Percentiles rank a stretch among this genome's conserved stretches.
phyloP scores from a whole-genome alignment of 1,139 yeast species.

The Hyphopichia pseudoburtonii region DNA sequence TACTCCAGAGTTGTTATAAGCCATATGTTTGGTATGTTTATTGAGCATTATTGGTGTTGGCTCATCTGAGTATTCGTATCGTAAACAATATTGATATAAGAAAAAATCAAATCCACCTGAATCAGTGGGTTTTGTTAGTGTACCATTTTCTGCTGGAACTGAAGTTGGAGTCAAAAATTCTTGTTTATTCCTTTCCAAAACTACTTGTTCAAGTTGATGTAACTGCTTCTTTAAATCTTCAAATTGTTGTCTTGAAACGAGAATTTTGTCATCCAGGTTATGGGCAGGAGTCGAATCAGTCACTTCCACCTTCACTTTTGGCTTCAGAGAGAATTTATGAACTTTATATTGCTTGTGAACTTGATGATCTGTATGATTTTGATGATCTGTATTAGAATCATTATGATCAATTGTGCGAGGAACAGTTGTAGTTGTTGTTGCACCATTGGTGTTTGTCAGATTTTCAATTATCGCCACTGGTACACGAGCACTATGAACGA shows the following conservation, averaged over 20 bases:
- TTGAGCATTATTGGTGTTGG: not conserved
- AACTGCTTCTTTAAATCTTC: not conserved
- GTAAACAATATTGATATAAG: not conserved
- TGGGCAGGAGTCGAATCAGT: no score
- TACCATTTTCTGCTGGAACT: no score
- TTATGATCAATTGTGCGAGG: no score
- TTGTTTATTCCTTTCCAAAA: no score
- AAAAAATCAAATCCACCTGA: not conserved
- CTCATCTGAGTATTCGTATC: not conserved
- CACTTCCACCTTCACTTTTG: no score
- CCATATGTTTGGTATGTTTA: not conserved
- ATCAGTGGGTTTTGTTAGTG: not conserved
- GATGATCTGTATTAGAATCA: no score
- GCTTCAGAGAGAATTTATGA: no score
- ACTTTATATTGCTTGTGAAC: no score
- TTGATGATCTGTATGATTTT: no score
- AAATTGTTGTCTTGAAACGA: not conserved
- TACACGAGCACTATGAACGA: not conserved
- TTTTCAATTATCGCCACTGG: constrained; percentile 1
- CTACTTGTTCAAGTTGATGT: no score
- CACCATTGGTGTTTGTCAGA: not conserved
- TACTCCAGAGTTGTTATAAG: not conserved
- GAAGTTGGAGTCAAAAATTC: no score
- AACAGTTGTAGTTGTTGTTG: not conserved
- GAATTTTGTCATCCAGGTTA: no score